Percentiles rank a stretch among this genome's conserved stretches.
phyloP scores from a whole-genome alignment of 441 rosid genomes.

The Populus hybrid region DNA sequence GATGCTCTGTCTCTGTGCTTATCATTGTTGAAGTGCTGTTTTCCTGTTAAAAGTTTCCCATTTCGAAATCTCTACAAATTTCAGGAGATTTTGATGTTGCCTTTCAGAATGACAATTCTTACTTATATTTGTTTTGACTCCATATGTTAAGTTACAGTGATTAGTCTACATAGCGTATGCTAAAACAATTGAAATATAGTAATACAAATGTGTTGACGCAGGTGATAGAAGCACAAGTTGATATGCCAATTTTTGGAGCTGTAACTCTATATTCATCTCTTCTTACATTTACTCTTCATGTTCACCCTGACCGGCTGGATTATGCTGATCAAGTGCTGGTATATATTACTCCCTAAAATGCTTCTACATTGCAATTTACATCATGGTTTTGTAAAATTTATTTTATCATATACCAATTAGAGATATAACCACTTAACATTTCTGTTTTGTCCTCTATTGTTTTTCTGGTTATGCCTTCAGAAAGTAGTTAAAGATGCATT shows the following conservation, averaged over 20 bases:
- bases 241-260: constrained; percentile 93
- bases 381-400: too few relatives aligned
- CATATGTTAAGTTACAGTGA: neutral
- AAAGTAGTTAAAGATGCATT: neutral
- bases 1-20: neutral
- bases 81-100: neutral
- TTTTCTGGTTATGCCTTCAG: neutral
- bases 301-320: constrained; percentile 97
- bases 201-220: constrained; percentile 32
- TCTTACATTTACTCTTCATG: constrained; percentile 94
- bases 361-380: constrained; percentile 2
- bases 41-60: too few relatives aligned
- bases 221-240: constrained; percentile 96
- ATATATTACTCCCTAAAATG: constrained; percentile 24
- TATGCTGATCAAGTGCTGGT: constrained; percentile 99
- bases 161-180: neutral
- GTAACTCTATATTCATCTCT: constrained; percentile 95
- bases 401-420: neutral
- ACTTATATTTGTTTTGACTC: neutral
- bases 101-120: neutral
- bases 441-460: neutral
- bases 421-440: neutral
- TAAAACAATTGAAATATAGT: too few relatives aligned
- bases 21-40: neutral
- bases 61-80: neutral